A percentile compares a stretch with the other conserved stretches of the same genome.
Evolutionary conservation across 1,284 basidiomycete species (phyloP).

Genomic region (Butyriboletus pseudospeciosus): DNA sequence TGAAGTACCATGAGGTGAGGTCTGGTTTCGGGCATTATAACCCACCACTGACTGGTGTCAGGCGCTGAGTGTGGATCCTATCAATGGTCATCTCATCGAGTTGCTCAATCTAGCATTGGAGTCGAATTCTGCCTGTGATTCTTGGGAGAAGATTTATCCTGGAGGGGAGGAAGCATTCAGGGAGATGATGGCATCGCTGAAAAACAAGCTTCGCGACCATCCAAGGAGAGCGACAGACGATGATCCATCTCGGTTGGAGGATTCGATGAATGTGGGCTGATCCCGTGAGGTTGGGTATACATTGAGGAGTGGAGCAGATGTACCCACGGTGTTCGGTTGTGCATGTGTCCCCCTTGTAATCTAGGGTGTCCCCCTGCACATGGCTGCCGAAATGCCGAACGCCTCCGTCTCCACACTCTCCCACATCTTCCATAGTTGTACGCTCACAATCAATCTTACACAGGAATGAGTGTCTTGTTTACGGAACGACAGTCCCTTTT

Average conservation of each 20-base stretch:
- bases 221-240: constrained; percentile 21
- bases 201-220: constrained; percentile 32
- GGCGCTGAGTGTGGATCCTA: constrained; percentile 80
- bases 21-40: background rate
- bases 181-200: constrained; percentile 33
- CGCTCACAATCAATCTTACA: constrained; percentile 32
- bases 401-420: constrained; percentile 34
- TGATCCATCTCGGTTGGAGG: constrained; percentile 22
- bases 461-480: constrained; percentile 31
- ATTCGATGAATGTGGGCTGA: constrained; percentile 33
- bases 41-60: constrained; percentile 31
- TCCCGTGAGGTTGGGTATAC: background rate
- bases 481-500: constrained; percentile 27
- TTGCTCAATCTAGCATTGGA: constrained; percentile 82
- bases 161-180: constrained; percentile 37
- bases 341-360: constrained; percentile 20
- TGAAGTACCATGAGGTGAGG: constrained; percentile 82
- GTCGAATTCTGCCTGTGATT: constrained; percentile 36
- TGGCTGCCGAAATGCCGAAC: constrained; percentile 34
- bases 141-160: constrained; percentile 31
- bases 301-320: constrained; percentile 21
- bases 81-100: constrained; percentile 82
- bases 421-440: constrained; percentile 30
- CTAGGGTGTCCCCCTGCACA: constrained; percentile 27
- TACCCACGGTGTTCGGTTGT: constrained; percentile 23